phyloP scores from a whole-genome alignment of 1,284 basidiomycete species.

The Cryptococcus sp. region DNA sequence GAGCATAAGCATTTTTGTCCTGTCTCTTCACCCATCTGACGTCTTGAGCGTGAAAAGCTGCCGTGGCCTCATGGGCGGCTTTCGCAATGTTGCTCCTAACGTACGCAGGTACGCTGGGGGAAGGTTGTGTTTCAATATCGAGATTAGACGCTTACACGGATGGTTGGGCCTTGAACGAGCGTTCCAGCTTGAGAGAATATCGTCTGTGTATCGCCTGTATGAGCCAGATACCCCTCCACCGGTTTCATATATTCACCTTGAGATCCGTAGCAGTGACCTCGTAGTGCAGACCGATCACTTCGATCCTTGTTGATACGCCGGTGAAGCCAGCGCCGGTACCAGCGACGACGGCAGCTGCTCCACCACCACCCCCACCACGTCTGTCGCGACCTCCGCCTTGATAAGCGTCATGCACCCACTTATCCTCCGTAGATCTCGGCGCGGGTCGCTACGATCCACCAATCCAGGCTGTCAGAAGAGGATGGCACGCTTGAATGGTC shows the following conservation, averaged over 20 bases:
- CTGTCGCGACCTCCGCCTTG: constrained; percentile 21
- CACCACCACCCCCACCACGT: constrained; percentile 13
- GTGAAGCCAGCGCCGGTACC: constrained; percentile 36
- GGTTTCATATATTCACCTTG: constrained; percentile 62
- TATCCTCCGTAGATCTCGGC: constrained; percentile 47
- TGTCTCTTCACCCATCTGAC: constrained; percentile 36
- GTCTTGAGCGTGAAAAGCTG: background rate
- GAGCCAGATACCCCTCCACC: constrained; percentile 1
- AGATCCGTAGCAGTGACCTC: constrained; percentile 87
- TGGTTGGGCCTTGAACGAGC: constrained; percentile 84
- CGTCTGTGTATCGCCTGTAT: constrained; percentile 57
- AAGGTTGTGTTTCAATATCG: background rate
- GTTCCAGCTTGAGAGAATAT: constrained; percentile 93
- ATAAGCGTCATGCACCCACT: constrained; percentile 54
- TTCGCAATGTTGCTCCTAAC: too few relatives aligned
- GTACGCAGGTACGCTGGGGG: background rate
- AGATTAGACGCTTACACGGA: constrained; percentile 69
- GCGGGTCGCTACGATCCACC: constrained; percentile 44
- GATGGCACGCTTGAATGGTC: background rate
- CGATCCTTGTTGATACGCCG: constrained; percentile 64
- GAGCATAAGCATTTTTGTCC: constrained; percentile 26
- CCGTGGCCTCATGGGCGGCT: background rate
- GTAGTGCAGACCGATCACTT: constrained; percentile 89
- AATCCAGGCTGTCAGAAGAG: background rate
- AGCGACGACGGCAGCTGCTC: constrained; percentile 10